Evolutionary conservation across 2,329 filamentous ascomycete species (phyloP), one percentile per base, ranked within the genome.

Genomic region (Dactylella cylindrospora): DNA sequence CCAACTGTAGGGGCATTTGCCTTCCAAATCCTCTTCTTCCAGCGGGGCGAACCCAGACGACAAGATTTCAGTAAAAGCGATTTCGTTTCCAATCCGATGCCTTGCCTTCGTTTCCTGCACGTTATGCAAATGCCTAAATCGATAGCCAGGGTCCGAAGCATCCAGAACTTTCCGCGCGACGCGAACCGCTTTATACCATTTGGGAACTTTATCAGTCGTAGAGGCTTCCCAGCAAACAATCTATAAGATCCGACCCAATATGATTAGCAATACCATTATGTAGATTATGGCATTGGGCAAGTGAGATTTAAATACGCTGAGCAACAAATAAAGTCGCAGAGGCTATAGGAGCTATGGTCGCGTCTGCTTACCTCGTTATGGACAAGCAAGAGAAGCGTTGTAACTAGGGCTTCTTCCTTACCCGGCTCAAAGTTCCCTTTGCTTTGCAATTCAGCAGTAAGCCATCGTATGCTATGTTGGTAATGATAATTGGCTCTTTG

Each of bases 1-100:
- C 39, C 39, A 43, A 43, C 23, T 43, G 7, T 43, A 43, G 2
- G 39, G 39, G n/a, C 39, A 43, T 43, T 19, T 25, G 7, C 4
- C 4, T n/a, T 10, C 8, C 23, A 43, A 19, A 43, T 41, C 38
- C 20, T 41, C 39, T n/a, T 43, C 39, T 19, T 29, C 39, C 12
- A 43, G 17, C 23, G 39, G 39, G 3, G 39, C 39, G 25, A 43
- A 43, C 5, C 15, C 39, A 3, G 39, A 43, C 7, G 39, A 43
- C 22, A 43, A 20, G 13, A 43, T 43, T 12, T 29, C 39, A 13
- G 9, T 20, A 7, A 43, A 43, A 10, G 39, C 39, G 13, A 43
- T 19, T 13, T 43, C 39, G n/a, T 43, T 43, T 10, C 25, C 25
- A 28, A 43, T 43, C 5, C 25, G 28, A 43, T 29, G 39, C 23